phyloP scores from a whole-genome alignment of 768 basidiomycete genomes.

The Termitomyces sp. region DNA sequence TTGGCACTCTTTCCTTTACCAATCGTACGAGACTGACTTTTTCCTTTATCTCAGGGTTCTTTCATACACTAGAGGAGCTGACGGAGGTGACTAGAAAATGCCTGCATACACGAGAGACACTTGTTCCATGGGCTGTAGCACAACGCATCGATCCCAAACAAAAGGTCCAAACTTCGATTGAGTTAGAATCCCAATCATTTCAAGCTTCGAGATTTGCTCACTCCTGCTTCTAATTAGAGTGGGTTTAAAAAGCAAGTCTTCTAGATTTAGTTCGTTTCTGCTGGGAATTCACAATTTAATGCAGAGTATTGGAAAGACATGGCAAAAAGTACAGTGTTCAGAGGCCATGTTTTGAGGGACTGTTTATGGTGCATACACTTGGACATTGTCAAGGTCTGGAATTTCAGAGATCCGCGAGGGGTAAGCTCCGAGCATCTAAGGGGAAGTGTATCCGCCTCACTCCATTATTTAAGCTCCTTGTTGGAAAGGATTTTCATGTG shows the following conservation, averaged over 20 bases:
- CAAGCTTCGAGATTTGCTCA: not conserved
- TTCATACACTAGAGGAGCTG: not conserved
- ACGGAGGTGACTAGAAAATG: not conserved
- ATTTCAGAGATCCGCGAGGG: not conserved
- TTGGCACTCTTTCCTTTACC: not conserved
- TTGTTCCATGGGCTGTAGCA: constrained; percentile 4
- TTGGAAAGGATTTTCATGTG: not conserved
- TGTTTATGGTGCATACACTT: constrained; percentile 2
- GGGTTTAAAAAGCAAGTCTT: not conserved
- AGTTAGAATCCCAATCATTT: not conserved
- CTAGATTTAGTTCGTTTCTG: not conserved
- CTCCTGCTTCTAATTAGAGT: not conserved
- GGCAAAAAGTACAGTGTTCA: constrained; percentile 2
- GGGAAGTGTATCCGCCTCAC: not conserved
- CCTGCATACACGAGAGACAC: not conserved
- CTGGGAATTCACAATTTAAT: not conserved
- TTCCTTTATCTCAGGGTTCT: not conserved
- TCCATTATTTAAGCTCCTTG: not conserved
- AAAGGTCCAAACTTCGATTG: not conserved
- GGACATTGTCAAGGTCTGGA: constrained; percentile 1
- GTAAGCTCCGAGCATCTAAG: not conserved
- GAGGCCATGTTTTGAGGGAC: not conserved
- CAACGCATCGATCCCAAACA: constrained; percentile 3
- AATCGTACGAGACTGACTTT: not conserved
- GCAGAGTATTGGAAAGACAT: not conserved